phyloP scores from a whole-genome alignment of 2,329 filamentous ascomycete species.

The Daldinia eschscholtzii region DNA sequence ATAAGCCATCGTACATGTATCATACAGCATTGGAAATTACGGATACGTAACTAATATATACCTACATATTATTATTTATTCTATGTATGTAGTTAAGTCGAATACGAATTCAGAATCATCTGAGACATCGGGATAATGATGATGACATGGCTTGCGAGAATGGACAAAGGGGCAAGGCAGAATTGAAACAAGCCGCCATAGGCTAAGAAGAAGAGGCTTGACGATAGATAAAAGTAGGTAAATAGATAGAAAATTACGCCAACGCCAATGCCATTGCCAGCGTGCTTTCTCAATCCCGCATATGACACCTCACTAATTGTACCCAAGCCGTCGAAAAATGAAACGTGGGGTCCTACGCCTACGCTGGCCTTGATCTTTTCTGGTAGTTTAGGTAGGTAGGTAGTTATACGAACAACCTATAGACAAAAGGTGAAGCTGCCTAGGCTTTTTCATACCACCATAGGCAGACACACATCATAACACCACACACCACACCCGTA shows the following conservation, averaged over 20 bases:
- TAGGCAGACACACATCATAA: too few species aligned
- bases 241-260: not conserved
- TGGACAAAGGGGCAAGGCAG: conserved; percentile 25
- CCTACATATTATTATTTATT: not conserved
- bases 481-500: conserved; percentile 2
- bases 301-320: conserved; percentile 18
- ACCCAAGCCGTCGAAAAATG: conserved; percentile 18
- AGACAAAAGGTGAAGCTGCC: conserved; percentile 4
- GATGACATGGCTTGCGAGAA: conserved; percentile 31
- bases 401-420: conserved; percentile 8
- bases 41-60: not conserved
- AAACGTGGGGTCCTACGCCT: conserved; percentile 27
- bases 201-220: not conserved
- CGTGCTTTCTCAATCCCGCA: conserved; percentile 8
- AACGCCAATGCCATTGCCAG: not conserved
- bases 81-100: not conserved
- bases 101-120: conserved; percentile 1
- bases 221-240: not conserved
- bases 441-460: not conserved
- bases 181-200: conserved; percentile 26
- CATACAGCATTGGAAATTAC: not conserved
- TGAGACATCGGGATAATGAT: conserved; percentile 32
- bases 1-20: not conserved
- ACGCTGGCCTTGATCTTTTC: not conserved
- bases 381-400: too few species aligned